Conservation (phyloP, 192 early-diverging fungal genomes). For the Coemansia sp. region DNA sequence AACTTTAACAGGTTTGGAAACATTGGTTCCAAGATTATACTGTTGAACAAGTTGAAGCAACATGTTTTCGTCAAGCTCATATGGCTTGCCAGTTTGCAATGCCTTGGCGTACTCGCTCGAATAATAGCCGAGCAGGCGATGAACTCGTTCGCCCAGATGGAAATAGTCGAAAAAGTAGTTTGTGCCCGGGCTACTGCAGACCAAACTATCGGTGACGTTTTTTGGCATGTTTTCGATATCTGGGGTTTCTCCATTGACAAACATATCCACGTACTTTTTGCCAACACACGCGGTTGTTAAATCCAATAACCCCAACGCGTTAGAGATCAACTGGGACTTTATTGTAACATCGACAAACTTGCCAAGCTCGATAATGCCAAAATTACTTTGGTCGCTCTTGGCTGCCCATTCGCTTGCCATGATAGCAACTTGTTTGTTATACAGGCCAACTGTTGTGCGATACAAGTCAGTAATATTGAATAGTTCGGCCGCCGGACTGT, state of each 20-base stretch:
- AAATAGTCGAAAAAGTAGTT: slow-evolving; percentile 43
- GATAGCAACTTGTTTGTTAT: neutral
- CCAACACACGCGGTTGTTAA: neutral
- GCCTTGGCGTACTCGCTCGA: slow-evolving; percentile 15
- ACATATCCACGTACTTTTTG: neutral
- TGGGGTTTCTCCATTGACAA: neutral
- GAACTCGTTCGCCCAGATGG: slow-evolving; percentile 34
- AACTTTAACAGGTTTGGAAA: slow-evolving; percentile 22
- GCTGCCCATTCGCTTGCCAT: neutral
- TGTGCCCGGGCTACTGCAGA: slow-evolving; percentile 26
- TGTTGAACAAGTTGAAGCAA: slow-evolving; percentile 20
- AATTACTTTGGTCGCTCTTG: neutral
- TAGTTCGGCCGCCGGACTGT: slow-evolving; percentile 16
- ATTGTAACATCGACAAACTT: slow-evolving; percentile 28
- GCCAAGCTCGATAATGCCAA: slow-evolving; percentile 23
- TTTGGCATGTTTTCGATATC: neutral
- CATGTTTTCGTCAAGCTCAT: slow-evolving; percentile 14
- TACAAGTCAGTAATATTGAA: slow-evolving; percentile 3
- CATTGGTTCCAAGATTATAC: slow-evolving; percentile 31
- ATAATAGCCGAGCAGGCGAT: slow-evolving; percentile 37
- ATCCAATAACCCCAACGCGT: neutral
- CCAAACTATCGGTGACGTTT: slow-evolving; percentile 10
- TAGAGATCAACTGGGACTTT: slow-evolving; percentile 11
- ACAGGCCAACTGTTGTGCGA: neutral
- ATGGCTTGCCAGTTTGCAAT: neutral